Evolutionary conservation across 371 early-diverging fungal genomes (phyloP).

Genomic region (Dichotomocladium elegans): DNA sequence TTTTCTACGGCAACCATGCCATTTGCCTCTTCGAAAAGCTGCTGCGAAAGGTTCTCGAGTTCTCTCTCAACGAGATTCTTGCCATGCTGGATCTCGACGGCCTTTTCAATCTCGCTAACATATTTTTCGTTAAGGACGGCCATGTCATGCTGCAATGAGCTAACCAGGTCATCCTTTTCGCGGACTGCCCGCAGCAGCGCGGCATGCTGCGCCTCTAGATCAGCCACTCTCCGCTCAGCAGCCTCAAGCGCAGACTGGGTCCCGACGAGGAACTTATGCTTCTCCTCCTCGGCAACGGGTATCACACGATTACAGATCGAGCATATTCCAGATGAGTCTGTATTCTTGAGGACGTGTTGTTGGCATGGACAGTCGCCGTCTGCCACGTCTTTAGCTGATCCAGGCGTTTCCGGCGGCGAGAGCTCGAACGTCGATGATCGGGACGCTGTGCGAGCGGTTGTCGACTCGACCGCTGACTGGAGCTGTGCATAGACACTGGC

Average conservation of each 20-base stretch:
- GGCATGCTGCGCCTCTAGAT: slow-evolving; percentile 31
- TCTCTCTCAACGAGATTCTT: slow-evolving; percentile 82
- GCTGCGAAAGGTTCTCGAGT: slow-evolving; percentile 78
- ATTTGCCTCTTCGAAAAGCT: slow-evolving; percentile 87
- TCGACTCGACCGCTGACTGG: slow-evolving; percentile 9
- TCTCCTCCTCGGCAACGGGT: too few species aligned
- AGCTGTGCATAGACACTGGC: slow-evolving; percentile 13
- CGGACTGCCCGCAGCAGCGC: slow-evolving; percentile 40
- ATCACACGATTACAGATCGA: too few species aligned
- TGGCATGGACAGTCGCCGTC: background rate
- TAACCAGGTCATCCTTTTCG: slow-evolving; percentile 40
- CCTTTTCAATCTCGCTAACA: slow-evolving; percentile 85
- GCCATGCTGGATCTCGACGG: slow-evolving; percentile 84
- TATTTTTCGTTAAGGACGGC: slow-evolving; percentile 61
- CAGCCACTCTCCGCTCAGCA: slow-evolving; percentile 23
- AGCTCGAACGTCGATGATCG: background rate
- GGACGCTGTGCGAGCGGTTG: background rate
- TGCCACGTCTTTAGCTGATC: background rate
- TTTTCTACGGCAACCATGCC: slow-evolving; percentile 78
- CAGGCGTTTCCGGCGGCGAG: background rate
- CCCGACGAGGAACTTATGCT: background rate
- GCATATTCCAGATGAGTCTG: background rate
- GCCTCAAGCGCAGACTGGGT: background rate
- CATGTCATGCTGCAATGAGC: slow-evolving; percentile 50
- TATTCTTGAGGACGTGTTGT: slow-evolving; percentile 1